Evolutionary conservation across 345 rosid species (phyloP).

Genomic region (Orychophragmus violaceus): DNA sequence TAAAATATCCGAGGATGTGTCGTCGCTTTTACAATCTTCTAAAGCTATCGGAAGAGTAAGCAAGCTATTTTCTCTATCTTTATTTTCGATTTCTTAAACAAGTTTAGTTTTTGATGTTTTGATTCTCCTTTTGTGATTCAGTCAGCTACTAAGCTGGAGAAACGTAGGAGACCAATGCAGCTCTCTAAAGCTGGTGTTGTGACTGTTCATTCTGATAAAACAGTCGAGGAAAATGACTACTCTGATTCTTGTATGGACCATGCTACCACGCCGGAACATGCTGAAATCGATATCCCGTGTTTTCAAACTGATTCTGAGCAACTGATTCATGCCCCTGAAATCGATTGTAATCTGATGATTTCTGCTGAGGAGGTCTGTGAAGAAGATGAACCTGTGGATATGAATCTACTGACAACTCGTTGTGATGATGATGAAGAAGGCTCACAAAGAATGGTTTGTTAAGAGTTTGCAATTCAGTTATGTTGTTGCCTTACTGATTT

Average conservation of each 20-base stretch:
- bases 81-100: background rate
- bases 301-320: background rate
- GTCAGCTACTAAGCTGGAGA: conserved; percentile 58
- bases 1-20: conserved; percentile 54
- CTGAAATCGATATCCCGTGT: background rate
- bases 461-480: background rate
- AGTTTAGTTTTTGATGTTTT: background rate
- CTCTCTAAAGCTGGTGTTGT: conserved; percentile 55
- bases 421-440: conserved; percentile 19
- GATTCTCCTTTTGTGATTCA: conserved; percentile 18
- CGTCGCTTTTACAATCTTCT: conserved; percentile 60
- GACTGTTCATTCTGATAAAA: conserved; percentile 25
- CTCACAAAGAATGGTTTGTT: conserved; percentile 34
- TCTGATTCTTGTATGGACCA: conserved; percentile 3
- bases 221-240: conserved; percentile 12
- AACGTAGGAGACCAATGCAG: conserved; percentile 49
- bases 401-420: background rate
- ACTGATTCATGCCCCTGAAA: background rate
- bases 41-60: conserved; percentile 60
- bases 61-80: conserved; percentile 10
- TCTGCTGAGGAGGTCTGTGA: conserved; percentile 25
- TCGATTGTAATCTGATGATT: conserved; percentile 12
- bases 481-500: background rate
- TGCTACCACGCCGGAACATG: background rate
- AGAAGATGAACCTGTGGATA: conserved; percentile 18